These are phyloP conservation scores for Solanum aculeatissimum DNA, from an alignment of 305 asterid species.

Conservation along the genomic window DNA sequence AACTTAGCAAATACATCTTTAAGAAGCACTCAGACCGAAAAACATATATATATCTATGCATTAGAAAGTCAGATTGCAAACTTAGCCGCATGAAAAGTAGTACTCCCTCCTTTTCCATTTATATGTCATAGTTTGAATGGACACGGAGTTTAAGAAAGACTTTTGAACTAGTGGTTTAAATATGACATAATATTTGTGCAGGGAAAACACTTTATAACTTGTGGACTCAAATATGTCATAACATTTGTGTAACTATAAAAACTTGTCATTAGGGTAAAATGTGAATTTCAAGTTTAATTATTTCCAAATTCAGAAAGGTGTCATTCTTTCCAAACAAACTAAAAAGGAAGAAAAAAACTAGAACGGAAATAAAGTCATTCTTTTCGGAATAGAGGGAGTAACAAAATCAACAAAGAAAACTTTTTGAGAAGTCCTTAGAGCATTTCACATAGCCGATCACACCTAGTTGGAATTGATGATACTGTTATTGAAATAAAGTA, in stretches of 20 bases:
- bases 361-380: not conserved
- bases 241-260: not conserved
- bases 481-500: not conserved
- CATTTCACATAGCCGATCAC: not conserved
- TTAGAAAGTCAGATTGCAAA: not conserved
- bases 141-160: not conserved
- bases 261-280: not conserved
- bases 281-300: not conserved
- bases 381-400: not conserved
- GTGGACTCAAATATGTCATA: not conserved
- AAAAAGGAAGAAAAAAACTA: not conserved
- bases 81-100: not conserved
- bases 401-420: not conserved
- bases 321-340: not conserved
- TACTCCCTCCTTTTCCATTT: not conserved
- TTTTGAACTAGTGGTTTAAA: not conserved
- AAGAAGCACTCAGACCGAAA: not conserved
- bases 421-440: not conserved
- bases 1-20: not conserved
- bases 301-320: not conserved
- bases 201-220: not conserved
- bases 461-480: not conserved
- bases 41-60: not conserved
- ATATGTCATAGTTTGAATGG: not conserved
- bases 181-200: not conserved